Percentiles rank a stretch among this genome's conserved stretches.
These are phyloP conservation scores for Coemansia sp. DNA, from an alignment of 192 early-diverging fungal genomes.

Conservation along the genomic window DNA sequence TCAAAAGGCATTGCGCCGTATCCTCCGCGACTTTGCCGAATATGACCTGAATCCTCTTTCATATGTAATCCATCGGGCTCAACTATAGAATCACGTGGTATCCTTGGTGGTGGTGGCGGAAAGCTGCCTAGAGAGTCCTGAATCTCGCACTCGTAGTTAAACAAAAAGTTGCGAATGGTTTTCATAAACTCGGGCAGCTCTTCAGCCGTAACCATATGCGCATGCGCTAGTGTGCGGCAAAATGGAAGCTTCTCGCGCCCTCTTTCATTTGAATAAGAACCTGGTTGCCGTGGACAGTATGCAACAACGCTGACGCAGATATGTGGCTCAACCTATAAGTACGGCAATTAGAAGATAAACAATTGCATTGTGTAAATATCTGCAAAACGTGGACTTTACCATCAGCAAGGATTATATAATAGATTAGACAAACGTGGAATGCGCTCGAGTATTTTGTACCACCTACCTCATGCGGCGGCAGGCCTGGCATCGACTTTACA, in stretches of 20 bases:
- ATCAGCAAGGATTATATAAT: background rate
- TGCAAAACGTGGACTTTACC: background rate
- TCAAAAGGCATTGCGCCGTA: constrained; percentile 16
- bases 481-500: constrained; percentile 33
- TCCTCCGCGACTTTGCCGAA: constrained; percentile 9
- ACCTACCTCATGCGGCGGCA: constrained; percentile 40
- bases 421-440: background rate
- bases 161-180: constrained; percentile 50
- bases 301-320: constrained; percentile 52
- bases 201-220: constrained; percentile 39
- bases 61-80: constrained; percentile 2
- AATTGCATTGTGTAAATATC: background rate
- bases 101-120: constrained; percentile 45
- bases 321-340: constrained; percentile 43
- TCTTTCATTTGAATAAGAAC: constrained; percentile 37
- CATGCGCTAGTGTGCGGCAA: constrained; percentile 50
- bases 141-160: constrained; percentile 52
- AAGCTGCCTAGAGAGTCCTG: constrained; percentile 48
- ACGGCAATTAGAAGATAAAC: background rate
- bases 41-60: background rate
- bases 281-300: constrained; percentile 46
- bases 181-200: constrained; percentile 46
- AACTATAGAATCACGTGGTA: constrained; percentile 13
- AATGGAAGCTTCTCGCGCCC: constrained; percentile 51
- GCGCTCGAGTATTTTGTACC: background rate